Conservation (phyloP, 2,329 filamentous ascomycete species). For the Aspergillus oerlinghausenensis region DNA sequence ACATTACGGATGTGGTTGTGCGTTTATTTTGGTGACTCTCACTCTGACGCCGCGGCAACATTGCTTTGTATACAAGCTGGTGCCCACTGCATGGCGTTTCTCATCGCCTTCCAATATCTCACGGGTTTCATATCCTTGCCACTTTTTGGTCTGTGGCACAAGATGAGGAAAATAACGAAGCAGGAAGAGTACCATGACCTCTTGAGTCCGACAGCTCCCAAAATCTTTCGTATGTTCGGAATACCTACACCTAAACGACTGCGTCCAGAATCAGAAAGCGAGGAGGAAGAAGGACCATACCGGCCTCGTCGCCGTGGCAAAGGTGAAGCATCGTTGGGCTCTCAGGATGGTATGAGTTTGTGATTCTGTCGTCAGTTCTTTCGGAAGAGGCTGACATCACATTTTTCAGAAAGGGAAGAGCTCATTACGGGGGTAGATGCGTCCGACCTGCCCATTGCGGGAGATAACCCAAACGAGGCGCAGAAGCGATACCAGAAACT, state of each 20-base stretch:
- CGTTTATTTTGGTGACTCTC: background rate
- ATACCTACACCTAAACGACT: background rate
- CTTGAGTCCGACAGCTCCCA: background rate
- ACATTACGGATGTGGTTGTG: background rate
- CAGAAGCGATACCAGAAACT: conserved; percentile 5
- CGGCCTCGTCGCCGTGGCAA: background rate
- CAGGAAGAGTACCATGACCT: background rate
- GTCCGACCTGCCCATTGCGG: conserved; percentile 15
- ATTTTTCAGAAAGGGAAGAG: background rate
- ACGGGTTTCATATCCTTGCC: background rate
- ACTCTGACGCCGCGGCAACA: background rate
- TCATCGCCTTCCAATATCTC: background rate
- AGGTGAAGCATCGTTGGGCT: background rate
- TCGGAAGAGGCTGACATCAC: background rate
- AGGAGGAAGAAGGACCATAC: background rate
- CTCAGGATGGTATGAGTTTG: background rate
- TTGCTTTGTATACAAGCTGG: background rate
- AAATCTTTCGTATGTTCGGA: background rate
- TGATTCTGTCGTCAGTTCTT: background rate
- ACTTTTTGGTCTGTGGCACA: background rate
- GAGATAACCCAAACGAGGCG: conserved; percentile 20
- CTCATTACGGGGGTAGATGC: background rate
- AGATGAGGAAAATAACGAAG: background rate
- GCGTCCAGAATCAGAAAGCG: background rate
- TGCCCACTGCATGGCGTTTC: background rate